Conservation (phyloP, 495 filamentous ascomycete genomes). For the Aspergillus avenaceus region DNA sequence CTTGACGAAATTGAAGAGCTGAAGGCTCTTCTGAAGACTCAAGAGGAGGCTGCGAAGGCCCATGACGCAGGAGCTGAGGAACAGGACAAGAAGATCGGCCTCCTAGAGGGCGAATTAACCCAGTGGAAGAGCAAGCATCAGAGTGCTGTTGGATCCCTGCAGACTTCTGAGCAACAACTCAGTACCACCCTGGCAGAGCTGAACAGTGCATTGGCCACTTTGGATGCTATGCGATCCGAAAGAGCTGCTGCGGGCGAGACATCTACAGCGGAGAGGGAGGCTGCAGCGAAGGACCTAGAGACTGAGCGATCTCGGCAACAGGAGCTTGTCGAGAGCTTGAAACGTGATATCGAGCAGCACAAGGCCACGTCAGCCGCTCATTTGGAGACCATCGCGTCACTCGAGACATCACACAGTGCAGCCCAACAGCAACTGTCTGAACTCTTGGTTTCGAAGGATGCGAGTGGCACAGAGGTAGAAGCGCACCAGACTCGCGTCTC, state of each 20-base stretch:
- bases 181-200: slow-evolving; percentile 67
- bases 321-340: slow-evolving; percentile 61
- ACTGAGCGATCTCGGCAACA: slow-evolving; percentile 56
- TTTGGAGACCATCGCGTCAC: slow-evolving; percentile 55
- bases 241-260: slow-evolving; percentile 24
- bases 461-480: slow-evolving; percentile 36
- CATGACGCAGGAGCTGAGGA: slow-evolving; percentile 43
- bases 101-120: slow-evolving; percentile 71
- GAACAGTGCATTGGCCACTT: slow-evolving; percentile 47
- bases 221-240: slow-evolving; percentile 47
- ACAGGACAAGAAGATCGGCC: slow-evolving; percentile 60
- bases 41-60: slow-evolving; percentile 36
- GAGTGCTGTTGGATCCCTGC: slow-evolving; percentile 63
- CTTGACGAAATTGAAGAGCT: slow-evolving; percentile 63
- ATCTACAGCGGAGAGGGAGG: slow-evolving; percentile 39
- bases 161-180: slow-evolving; percentile 69
- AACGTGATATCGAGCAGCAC: slow-evolving; percentile 73
- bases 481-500: slow-evolving; percentile 49
- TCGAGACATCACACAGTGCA: slow-evolving; percentile 61
- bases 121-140: slow-evolving; percentile 75
- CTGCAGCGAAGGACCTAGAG: slow-evolving; percentile 43
- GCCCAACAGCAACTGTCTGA: slow-evolving; percentile 54
- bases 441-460: slow-evolving; percentile 27
- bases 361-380: slow-evolving; percentile 64
- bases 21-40: slow-evolving; percentile 51